Evolutionary conservation across 805 yeast genomes (phyloP).

Genomic region (Ogataea siamensis): DNA sequence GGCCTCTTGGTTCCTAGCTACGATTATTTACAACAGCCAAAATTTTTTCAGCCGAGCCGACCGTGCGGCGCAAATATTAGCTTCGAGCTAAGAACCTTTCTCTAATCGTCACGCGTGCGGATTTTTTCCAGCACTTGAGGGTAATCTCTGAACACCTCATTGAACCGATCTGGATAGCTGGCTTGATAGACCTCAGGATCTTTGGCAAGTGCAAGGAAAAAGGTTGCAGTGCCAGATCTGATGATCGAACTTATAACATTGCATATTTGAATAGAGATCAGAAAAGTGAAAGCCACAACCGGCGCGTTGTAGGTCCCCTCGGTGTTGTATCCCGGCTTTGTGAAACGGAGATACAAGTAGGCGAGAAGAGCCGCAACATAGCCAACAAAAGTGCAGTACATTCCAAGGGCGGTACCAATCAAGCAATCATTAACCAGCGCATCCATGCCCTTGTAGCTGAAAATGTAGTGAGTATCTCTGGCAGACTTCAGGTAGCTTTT

Average conservation of each 20-base stretch:
- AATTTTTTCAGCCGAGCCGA: slow-evolving; percentile 1
- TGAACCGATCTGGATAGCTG: slow-evolving; percentile 58
- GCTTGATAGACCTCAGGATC: slow-evolving; percentile 79
- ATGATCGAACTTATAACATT: slow-evolving; percentile 69
- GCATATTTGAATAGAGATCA: slow-evolving; percentile 70
- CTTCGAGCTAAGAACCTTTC: neutral
- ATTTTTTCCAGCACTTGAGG: slow-evolving; percentile 47
- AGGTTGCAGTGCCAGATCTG: slow-evolving; percentile 74
- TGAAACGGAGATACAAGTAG: slow-evolving; percentile 68
- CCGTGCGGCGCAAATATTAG: slow-evolving; percentile 1
- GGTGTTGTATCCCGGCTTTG: slow-evolving; percentile 47
- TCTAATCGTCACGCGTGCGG: slow-evolving; percentile 28
- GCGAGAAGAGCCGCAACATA: slow-evolving; percentile 35
- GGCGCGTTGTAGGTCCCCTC: slow-evolving; percentile 50
- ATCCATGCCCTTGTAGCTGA: slow-evolving; percentile 78
- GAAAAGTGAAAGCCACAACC: slow-evolving; percentile 37
- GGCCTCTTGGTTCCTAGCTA: neutral
- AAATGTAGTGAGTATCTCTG: slow-evolving; percentile 71
- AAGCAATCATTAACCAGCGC: slow-evolving; percentile 83
- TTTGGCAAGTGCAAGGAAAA: slow-evolving; percentile 75
- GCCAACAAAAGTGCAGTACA: slow-evolving; percentile 71
- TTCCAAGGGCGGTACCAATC: slow-evolving; percentile 71
- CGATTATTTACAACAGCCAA: neutral
- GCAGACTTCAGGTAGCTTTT: slow-evolving; percentile 71
- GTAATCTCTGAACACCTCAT: slow-evolving; percentile 46